Conservation (phyloP, 225 moss, liverwort and hornwort genomes). For the Pseudisothecium myosuroides region DNA sequence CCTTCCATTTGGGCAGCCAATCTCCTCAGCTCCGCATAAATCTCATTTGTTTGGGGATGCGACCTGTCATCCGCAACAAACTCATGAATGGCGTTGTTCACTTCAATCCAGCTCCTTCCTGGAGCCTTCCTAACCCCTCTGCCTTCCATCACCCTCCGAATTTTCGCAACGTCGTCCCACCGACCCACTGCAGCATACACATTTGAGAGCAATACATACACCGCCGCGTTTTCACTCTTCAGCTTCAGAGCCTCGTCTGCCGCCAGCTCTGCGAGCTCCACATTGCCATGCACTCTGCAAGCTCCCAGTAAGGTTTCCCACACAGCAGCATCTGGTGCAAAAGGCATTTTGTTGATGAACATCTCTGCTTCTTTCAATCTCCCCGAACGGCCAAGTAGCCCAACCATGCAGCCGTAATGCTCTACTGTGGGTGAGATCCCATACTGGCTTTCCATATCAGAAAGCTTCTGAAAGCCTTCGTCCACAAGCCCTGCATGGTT, state of each 20-base stretch:
- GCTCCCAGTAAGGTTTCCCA: slow-evolving; percentile 51
- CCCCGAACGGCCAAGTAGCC: slow-evolving; percentile 35
- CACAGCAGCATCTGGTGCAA: slow-evolving; percentile 3
- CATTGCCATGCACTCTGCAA: slow-evolving; percentile 36
- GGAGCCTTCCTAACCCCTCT: slow-evolving; percentile 31
- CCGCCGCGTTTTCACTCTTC: slow-evolving; percentile 19
- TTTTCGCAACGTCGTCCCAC: slow-evolving; percentile 34
- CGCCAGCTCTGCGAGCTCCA: slow-evolving; percentile 27
- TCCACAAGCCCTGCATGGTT: slow-evolving; percentile 31
- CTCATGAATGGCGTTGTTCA: slow-evolving; percentile 26
- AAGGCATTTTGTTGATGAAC: slow-evolving; percentile 16
- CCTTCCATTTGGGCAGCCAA: slow-evolving; percentile 9
- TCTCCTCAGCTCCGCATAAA: slow-evolving; percentile 19
- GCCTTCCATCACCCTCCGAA: slow-evolving; percentile 32
- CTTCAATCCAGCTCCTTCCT: slow-evolving; percentile 44
- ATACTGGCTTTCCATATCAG: slow-evolving; percentile 9
- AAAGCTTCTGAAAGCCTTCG: slow-evolving; percentile 10
- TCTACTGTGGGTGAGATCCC: slow-evolving; percentile 16
- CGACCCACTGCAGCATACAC: slow-evolving; percentile 41
- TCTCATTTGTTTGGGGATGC: slow-evolving; percentile 24
- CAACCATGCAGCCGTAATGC: slow-evolving; percentile 48
- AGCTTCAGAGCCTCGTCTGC: slow-evolving; percentile 16
- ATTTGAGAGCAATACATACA: slow-evolving; percentile 38
- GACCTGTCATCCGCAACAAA: slow-evolving; percentile 39
- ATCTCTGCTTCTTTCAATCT: slow-evolving; percentile 21